A percentile compares a stretch with the other conserved stretches of the same genome.
These are phyloP conservation scores for Neobulgaria alba DNA, from an alignment of 2,329 filamentous ascomycete species.

Conservation along the genomic window DNA sequence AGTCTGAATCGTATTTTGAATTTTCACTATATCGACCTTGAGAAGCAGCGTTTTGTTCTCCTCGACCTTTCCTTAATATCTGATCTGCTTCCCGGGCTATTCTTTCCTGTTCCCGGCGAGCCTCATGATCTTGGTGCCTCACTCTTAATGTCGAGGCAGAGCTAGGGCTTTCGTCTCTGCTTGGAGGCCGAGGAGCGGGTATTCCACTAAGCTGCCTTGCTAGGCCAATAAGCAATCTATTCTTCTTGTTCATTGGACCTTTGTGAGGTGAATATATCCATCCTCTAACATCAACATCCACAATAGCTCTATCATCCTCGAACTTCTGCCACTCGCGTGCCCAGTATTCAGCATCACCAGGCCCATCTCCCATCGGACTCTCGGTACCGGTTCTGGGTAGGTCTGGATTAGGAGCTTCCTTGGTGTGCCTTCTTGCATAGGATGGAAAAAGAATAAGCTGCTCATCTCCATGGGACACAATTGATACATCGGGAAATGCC, in stretches of 20 bases:
- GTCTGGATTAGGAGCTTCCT: conserved; percentile 24
- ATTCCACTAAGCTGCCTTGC: conserved; percentile 84
- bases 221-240: conserved; percentile 77
- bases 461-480: conserved; percentile 70
- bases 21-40: conserved; percentile 67
- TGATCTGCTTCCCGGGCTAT: conserved; percentile 68
- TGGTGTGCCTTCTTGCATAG: conserved; percentile 56
- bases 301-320: conserved; percentile 75
- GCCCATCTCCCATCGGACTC: conserved; percentile 31
- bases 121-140: conserved; percentile 38
- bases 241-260: conserved; percentile 78
- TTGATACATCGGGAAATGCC: conserved; percentile 76
- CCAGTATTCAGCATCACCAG: conserved; percentile 66
- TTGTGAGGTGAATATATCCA: conserved; percentile 88
- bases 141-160: conserved; percentile 18
- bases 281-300: conserved; percentile 89
- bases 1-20: conserved; percentile 39
- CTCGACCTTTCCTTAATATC: conserved; percentile 64
- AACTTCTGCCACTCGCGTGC: conserved; percentile 68
- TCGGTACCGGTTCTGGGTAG: conserved; percentile 25
- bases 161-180: conserved; percentile 25
- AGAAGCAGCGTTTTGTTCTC: conserved; percentile 61
- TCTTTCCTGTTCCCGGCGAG: conserved; percentile 48
- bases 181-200: conserved; percentile 37
- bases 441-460: conserved; percentile 95